phyloP scores from a whole-genome alignment of 768 basidiomycete species.

The Piloderma croceum region DNA sequence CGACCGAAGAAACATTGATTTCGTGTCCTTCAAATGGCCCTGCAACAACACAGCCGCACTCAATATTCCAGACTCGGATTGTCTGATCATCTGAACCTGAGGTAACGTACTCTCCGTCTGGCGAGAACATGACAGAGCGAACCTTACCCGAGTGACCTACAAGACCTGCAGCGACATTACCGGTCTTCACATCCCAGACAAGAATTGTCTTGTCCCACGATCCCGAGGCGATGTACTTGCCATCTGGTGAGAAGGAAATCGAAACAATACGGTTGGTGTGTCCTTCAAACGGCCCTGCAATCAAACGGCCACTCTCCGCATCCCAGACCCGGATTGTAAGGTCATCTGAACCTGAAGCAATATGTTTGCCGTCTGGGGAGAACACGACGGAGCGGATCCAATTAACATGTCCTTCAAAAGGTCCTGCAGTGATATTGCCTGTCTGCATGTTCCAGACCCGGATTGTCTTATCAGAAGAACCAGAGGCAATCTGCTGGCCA shows the following conservation, averaged over 20 bases:
- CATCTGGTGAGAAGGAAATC: conserved; percentile 5
- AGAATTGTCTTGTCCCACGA: neutral
- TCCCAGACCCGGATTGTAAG: conserved; percentile 9
- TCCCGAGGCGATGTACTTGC: neutral
- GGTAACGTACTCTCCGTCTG: conserved; percentile 8
- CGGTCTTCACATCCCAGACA: conserved; percentile 2
- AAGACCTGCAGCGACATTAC: neutral
- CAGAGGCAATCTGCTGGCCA: neutral
- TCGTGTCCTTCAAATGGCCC: conserved; percentile 1
- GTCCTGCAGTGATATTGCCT: too few species aligned
- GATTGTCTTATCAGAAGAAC: neutral
- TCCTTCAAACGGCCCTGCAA: neutral
- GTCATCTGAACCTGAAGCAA: conserved; percentile 9
- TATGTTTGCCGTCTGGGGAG: conserved; percentile 5
- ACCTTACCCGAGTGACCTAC: neutral
- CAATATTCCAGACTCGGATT: conserved; percentile 10
- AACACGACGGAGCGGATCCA: conserved; percentile 7
- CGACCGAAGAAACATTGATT: neutral
- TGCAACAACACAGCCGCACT: neutral
- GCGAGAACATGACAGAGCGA: conserved; percentile 8
- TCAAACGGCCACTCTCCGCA: neutral
- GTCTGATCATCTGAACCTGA: conserved; percentile 14
- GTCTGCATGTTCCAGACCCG: neutral
- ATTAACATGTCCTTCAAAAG: neutral
- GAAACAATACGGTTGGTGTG: neutral